phyloP scores from a whole-genome alignment of 768 basidiomycete species.

The Termitomyces sp. region DNA sequence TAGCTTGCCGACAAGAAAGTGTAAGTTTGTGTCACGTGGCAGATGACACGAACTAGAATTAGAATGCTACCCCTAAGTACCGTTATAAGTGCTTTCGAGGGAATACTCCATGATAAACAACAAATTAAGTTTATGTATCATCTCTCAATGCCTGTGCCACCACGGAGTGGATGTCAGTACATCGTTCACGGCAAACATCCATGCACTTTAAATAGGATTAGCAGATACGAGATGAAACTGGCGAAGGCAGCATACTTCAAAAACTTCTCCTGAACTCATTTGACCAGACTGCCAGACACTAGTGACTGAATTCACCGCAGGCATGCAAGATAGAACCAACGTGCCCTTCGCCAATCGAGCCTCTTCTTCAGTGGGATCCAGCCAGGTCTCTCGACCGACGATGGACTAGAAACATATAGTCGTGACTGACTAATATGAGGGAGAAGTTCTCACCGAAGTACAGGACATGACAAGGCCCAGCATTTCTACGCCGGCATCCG shows the following conservation, averaged over 20 bases:
- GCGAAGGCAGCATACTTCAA: conserved; percentile 41
- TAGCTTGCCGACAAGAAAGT: not conserved
- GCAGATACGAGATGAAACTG: not conserved
- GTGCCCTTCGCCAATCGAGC: conserved; percentile 48
- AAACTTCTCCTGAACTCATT: conserved; percentile 44
- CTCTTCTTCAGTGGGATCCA: conserved; percentile 81
- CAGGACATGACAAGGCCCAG: conserved; percentile 82
- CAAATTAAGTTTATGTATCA: conserved; percentile 10
- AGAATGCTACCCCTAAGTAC: no score
- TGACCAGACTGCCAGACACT: conserved; percentile 83
- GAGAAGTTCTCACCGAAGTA: conserved; percentile 51
- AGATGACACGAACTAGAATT: not conserved
- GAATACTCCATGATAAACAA: not conserved
- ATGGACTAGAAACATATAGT: conserved; percentile 37
- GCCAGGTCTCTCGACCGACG: conserved; percentile 52
- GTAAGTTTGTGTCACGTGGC: not conserved
- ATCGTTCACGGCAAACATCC: conserved; percentile 63
- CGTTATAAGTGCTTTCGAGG: no score
- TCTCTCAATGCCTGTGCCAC: conserved; percentile 67
- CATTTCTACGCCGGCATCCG: conserved; percentile 91
- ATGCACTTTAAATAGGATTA: conserved; percentile 46
- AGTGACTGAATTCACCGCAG: conserved; percentile 79
- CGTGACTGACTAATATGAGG: not conserved
- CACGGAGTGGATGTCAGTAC: conserved; percentile 69
- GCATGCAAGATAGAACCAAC: conserved; percentile 82